Percentiles rank a stretch among this genome's conserved stretches.
These are phyloP conservation scores for Lenwebbia sp. DNA, from an alignment of 345 rosid genomes.

Conservation along the genomic window DNA sequence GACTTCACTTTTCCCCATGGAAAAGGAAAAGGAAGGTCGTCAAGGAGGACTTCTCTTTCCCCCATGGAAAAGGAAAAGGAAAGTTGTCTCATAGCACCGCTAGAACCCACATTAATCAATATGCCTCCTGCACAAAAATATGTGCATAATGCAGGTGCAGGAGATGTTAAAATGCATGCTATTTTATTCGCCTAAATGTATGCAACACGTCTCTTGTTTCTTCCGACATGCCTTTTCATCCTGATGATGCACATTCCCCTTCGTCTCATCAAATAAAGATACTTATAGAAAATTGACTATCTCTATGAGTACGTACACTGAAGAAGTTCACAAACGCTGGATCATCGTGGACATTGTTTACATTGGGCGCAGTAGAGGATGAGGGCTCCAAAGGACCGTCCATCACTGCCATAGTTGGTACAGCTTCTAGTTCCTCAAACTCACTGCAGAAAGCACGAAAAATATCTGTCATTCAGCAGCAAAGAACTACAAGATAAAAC, in stretches of 20 bases:
- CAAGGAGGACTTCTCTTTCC: neutral
- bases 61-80: neutral
- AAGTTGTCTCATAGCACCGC: neutral
- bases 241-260: neutral
- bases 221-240: neutral
- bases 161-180: neutral
- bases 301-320: constrained; percentile 37
- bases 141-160: neutral
- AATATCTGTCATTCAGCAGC: neutral
- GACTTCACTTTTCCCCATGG: neutral
- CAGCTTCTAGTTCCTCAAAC: constrained; percentile 92
- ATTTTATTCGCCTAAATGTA: neutral
- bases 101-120: neutral
- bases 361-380: constrained; percentile 24
- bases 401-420: constrained; percentile 82
- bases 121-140: neutral
- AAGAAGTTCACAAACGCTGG: constrained; percentile 81
- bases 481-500: neutral
- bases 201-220: neutral
- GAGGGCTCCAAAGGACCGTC: constrained; percentile 88
- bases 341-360: constrained; percentile 58
- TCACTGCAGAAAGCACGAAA: constrained; percentile 34
- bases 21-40: neutral
- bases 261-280: neutral
- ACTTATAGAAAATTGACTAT: neutral